Base-by-base conservation (phyloP, 2,329 filamentous ascomycete species). In the Aspergillus nomiae region DNA sequence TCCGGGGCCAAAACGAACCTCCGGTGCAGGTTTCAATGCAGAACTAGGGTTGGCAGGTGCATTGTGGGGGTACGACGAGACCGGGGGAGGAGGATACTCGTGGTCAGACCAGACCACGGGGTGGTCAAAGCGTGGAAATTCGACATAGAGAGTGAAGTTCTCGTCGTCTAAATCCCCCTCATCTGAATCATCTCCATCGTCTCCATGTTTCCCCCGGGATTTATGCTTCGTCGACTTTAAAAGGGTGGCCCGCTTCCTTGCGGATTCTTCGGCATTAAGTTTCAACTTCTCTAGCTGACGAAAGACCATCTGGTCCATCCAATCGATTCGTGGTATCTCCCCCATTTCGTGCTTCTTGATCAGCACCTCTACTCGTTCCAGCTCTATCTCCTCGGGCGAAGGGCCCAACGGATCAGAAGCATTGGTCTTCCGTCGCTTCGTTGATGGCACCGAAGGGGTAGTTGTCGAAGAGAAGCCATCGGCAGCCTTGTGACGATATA, bases 261-360 rank as follows among this genome's bases (percentile, higher is more conserved):
- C 88, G 46, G 86, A 85, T 69, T 85, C 86, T 41, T 90, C 88
- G 12, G 87, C 86, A 70, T 89, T 84, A 3, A 88, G 75, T 26
- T 89, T 87, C 62, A 88, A 85, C 78, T 91, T 95, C 80, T 97
- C 94, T 63, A 96, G 89, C 58, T 90, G 90, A 46, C 94, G 89
- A 75, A 96, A 99, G 3, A 97, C 94, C 70, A 98, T 85, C 72
- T 95, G 92, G 76, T 99, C 95, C 50, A 99, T 86, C 96, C 95
- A 99, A 71, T 96, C 92, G 55, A 97, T 91, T 19, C 93, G 88
- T 0, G 92, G 89, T 30, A 99, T 94, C 75, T 99, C 95, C 21
- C 93, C 94, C 90, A 97, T 96, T 75, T 99, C 96, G 74, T 98
- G 95, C 78, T 97, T 96, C 80, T 99, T 99, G 75, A 99, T 91